Conservation (phyloP, 495 filamentous ascomycete species). For the Stereocaulon alpinum region DNA sequence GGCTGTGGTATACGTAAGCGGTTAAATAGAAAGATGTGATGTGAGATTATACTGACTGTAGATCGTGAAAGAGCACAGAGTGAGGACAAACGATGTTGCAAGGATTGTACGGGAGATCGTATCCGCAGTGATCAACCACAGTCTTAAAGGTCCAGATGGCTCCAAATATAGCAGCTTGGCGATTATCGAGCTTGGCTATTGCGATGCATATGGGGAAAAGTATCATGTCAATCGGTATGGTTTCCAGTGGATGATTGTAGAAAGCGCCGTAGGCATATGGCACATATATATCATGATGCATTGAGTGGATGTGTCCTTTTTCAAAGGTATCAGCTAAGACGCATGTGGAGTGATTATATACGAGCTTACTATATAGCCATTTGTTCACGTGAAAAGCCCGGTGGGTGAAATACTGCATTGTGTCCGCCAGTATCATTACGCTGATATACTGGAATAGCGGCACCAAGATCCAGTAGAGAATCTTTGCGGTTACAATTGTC, state of each 20-base stretch:
- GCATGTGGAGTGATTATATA: not conserved
- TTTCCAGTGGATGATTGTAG: conserved; percentile 74
- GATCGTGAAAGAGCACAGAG: conserved; percentile 74
- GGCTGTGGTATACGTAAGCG: conserved; percentile 25
- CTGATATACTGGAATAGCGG: conserved; percentile 64
- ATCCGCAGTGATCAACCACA: conserved; percentile 94
- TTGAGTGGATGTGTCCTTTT: conserved; percentile 75
- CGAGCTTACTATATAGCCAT: conserved; percentile 82
- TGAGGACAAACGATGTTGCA: conserved; percentile 67
- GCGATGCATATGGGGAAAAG: conserved; percentile 41
- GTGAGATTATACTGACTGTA: conserved; percentile 36
- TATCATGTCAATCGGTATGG: conserved; percentile 12
- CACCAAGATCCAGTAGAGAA: conserved; percentile 68
- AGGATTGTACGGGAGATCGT: conserved; percentile 77
- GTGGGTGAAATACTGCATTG: conserved; percentile 96
- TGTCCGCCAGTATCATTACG: conserved; percentile 70
- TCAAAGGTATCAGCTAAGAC: not conserved
- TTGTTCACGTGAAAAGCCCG: conserved; percentile 89
- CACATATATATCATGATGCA: conserved; percentile 92
- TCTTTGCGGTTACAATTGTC: conserved; percentile 36
- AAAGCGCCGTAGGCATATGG: conserved; percentile 94
- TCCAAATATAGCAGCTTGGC: conserved; percentile 80
- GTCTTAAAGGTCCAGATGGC: conserved; percentile 82
- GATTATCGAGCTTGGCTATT: conserved; percentile 58
- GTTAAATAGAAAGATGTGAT: too few species aligned